These are phyloP conservation scores for Gamarada debralockiae DNA, from an alignment of 495 filamentous ascomycete species.

Conservation along the genomic window DNA sequence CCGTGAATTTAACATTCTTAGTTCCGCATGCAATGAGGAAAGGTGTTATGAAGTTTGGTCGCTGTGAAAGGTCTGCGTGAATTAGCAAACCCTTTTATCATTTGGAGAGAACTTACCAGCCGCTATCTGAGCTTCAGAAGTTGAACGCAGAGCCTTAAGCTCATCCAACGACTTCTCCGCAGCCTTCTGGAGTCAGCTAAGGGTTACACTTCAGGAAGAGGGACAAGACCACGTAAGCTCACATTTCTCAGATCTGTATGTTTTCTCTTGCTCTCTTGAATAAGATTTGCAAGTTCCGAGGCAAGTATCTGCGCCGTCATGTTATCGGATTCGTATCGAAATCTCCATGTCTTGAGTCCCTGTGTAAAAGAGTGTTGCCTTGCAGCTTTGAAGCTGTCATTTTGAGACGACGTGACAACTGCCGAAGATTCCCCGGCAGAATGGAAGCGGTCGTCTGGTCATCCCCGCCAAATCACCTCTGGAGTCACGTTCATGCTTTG, in stretches of 20 bases:
- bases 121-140: constrained; percentile 77
- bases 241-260: constrained; percentile 85
- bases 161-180: constrained; percentile 93
- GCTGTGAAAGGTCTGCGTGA: constrained; percentile 69
- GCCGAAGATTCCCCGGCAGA: constrained; percentile 16
- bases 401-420: neutral
- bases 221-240: constrained; percentile 27
- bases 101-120: constrained; percentile 56
- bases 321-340: constrained; percentile 34
- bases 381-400: neutral
- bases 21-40: constrained; percentile 90
- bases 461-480: too few relatives aligned
- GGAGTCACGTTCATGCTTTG: too few relatives aligned
- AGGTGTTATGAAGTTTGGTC: constrained; percentile 80
- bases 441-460: neutral
- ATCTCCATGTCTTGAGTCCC: constrained; percentile 18
- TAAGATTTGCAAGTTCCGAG: constrained; percentile 84
- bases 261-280: constrained; percentile 94
- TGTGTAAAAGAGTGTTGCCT: constrained; percentile 1
- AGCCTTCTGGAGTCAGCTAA: constrained; percentile 52
- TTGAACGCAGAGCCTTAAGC: constrained; percentile 71
- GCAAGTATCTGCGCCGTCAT: constrained; percentile 94
- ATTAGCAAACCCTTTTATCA: constrained; percentile 3
- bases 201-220: too few relatives aligned
- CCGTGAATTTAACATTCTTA: constrained; percentile 82